phyloP scores from a whole-genome alignment of 495 filamentous ascomycete species.

The Choiromyces venosus region DNA sequence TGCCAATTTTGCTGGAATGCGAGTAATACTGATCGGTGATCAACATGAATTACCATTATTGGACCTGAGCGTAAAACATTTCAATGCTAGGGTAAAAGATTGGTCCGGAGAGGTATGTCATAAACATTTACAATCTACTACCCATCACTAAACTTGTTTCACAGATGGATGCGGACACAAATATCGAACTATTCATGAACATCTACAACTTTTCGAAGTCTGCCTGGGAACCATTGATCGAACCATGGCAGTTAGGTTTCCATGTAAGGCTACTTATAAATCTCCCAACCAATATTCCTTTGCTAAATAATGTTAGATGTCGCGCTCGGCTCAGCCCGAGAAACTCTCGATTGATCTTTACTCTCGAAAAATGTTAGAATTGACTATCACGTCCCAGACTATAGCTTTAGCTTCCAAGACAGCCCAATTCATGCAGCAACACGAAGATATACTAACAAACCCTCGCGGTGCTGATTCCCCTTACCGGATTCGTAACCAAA shows the following conservation, averaged over 20 bases:
- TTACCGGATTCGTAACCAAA: constrained; percentile 90
- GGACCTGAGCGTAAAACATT: constrained; percentile 88
- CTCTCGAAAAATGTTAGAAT: constrained; percentile 81
- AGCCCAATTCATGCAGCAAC: constrained; percentile 76
- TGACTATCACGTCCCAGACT: constrained; percentile 87
- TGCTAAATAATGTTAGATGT: constrained; percentile 51
- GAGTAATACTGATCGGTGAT: constrained; percentile 90
- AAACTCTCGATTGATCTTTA: constrained; percentile 74
- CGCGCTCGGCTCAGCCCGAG: constrained; percentile 68
- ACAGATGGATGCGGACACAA: constrained; percentile 73
- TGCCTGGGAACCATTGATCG: constrained; percentile 92
- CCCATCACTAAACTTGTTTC: constrained; percentile 12
- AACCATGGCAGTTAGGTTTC: constrained; percentile 92
- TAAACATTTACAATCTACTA: not conserved
- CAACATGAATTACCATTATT: constrained; percentile 89
- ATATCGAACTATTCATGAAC: constrained; percentile 86
- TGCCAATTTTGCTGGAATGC: constrained; percentile 76
- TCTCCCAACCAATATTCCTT: not conserved
- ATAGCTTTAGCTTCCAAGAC: constrained; percentile 92
- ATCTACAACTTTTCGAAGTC: constrained; percentile 99
- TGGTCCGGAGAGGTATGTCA: constrained; percentile 65
- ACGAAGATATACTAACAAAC: constrained; percentile 91
- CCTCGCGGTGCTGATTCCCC: constrained; percentile 87
- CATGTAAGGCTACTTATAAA: constrained; percentile 39
- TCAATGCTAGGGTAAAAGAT: constrained; percentile 73